A percentile compares a stretch with the other conserved stretches of the same genome.
phyloP scores from a whole-genome alignment of 139 green algal species.

The Chlorella sp. region DNA sequence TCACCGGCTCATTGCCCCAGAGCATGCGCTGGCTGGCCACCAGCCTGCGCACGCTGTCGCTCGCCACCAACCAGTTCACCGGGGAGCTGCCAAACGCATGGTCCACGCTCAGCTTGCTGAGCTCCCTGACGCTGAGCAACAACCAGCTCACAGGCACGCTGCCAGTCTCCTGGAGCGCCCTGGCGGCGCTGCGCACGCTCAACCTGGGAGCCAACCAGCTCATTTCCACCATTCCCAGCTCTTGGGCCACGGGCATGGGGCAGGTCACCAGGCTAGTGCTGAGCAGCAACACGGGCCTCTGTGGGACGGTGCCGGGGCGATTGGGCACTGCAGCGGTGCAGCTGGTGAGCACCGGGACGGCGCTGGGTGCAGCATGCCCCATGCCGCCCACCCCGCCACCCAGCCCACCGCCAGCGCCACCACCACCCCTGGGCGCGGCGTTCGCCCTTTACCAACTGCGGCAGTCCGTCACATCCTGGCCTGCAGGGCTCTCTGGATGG shows the following conservation, averaged over 20 bases:
- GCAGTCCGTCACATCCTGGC: background rate
- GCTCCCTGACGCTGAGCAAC: slow-evolving; percentile 6
- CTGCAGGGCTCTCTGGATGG: background rate
- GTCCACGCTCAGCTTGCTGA: background rate
- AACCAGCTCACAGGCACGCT: slow-evolving; percentile 5
- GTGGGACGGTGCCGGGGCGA: background rate
- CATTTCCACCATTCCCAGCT: background rate
- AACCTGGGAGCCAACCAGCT: background rate
- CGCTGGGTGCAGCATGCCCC: background rate
- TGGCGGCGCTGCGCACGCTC: background rate
- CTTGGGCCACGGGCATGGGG: background rate
- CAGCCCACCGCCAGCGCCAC: too few relatives aligned
- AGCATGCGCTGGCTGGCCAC: background rate
- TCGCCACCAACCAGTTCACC: background rate
- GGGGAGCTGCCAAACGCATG: background rate
- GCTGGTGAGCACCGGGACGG: background rate
- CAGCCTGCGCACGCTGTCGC: background rate
- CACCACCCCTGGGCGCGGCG: background rate
- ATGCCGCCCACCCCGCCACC: background rate
- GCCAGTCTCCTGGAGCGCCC: slow-evolving; percentile 4
- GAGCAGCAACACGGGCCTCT: background rate
- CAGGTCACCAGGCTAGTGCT: background rate
- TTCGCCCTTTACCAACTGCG: background rate
- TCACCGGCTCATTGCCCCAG: background rate
- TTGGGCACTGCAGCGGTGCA: background rate